Base-by-base conservation (phyloP, 345 rosid species). In the Dimocarpus longan region DNA sequence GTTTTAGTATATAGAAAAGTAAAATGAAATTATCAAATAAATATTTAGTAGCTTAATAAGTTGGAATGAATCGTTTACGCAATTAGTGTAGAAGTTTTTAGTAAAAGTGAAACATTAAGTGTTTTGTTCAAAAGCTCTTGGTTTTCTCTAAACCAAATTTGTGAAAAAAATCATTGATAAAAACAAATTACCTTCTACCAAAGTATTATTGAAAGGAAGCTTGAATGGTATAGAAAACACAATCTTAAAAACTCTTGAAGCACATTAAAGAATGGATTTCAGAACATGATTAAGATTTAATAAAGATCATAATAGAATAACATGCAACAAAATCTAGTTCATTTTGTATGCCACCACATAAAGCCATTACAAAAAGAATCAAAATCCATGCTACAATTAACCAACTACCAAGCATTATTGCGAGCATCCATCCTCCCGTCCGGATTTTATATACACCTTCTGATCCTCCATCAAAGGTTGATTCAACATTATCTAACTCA, bases 311-410 rank as follows among this genome's bases (percentile, higher is more conserved):
- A 71, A 71, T 71, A 2, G 10, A 50, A 71, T 71, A 52, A 15
- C 37, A 71, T 71, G 24, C 44, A 32, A 4, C 76, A 73, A 37
- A 73, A 39, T 39, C 52, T 73, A 71, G 46, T 26, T 52, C 64
- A 71, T 71, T 52, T 15, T 22, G 19, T 28, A 52, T 52, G 64
- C 67, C 68, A 73, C 32, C 66, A 37, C 66, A 59, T 73, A 3
- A 59, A 40, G 11, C 19, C 3, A 74, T 44, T 60, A 60, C 60
- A 9, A 13, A 65, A 22, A 57, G 13, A 42, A 24, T 72, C 50
- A 10, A 72, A 62, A 43, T 74, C 75, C 19, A 32, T 6, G 24
- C 50, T 5, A 4, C 18, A 73, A 59, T 22, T 59, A 60, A 21
- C 42, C 40, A 62, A 26, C 69, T 16, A 24, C 44, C 39, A 70